A percentile compares a stretch with the other conserved stretches of the same genome.
These are phyloP conservation scores for Leccinum fibrillosum DNA, from an alignment of 768 basidiomycete genomes.

Conservation along the genomic window DNA sequence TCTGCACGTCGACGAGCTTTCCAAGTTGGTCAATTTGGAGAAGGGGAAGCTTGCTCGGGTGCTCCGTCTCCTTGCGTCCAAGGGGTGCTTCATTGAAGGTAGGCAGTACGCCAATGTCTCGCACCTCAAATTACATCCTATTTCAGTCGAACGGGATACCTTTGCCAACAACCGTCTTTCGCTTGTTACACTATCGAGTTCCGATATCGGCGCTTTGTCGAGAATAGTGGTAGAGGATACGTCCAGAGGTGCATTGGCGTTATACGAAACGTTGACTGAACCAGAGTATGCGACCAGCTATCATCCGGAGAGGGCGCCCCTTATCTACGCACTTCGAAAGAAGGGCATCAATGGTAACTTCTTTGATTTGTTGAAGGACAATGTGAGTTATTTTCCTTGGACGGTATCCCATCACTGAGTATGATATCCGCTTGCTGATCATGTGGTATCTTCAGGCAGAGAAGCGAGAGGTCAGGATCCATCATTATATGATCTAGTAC, in stretches of 20 bases:
- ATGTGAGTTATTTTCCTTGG: conserved; percentile 13
- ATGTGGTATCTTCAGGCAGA: conserved; percentile 10
- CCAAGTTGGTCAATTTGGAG: not conserved
- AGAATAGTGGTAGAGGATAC: conserved; percentile 9
- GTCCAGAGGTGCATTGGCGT: conserved; percentile 8
- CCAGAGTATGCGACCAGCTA: conserved; percentile 23
- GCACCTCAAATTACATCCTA: not conserved
- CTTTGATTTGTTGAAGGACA: conserved; percentile 21
- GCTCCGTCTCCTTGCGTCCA: conserved; percentile 30
- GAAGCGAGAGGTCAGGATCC: conserved; percentile 10
- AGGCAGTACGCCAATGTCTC: not conserved
- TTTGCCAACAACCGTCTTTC: conserved; percentile 31
- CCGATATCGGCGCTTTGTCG: conserved; percentile 5
- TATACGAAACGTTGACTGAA: conserved; percentile 27
- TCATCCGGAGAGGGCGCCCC: conserved; percentile 18
- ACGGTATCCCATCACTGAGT: not conserved
- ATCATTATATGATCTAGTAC: not conserved
- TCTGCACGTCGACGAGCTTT: not conserved
- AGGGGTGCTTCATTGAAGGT: conserved; percentile 33
- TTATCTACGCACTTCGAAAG: conserved; percentile 19
- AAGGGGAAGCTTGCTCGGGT: conserved; percentile 16
- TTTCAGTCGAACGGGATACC: conserved; percentile 14
- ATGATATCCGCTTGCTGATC: not conserved
- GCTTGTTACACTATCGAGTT: conserved; percentile 19
- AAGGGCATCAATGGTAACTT: conserved; percentile 11